phyloP scores from a whole-genome alignment of 495 filamentous ascomycete genomes.

The Neurospora sp. region DNA sequence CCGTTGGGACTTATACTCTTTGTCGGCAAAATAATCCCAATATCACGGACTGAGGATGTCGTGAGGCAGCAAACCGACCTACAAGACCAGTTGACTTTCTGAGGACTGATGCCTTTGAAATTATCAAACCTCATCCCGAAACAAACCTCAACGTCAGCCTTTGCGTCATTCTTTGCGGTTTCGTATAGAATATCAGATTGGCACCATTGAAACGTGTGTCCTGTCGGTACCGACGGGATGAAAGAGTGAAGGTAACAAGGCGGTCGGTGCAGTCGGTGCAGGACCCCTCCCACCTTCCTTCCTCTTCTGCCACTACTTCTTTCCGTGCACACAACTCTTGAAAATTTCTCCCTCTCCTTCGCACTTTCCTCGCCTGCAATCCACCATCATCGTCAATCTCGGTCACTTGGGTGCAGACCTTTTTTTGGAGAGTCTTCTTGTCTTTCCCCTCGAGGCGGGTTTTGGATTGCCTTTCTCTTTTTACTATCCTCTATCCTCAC shows the following conservation, averaged over 20 bases:
- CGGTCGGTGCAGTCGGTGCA: not conserved
- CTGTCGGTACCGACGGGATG: not conserved
- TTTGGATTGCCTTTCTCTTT: not conserved
- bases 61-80: not conserved
- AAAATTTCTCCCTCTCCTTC: not conserved
- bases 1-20: not conserved
- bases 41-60: not conserved
- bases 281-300: not conserved
- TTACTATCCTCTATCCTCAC: not conserved
- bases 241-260: not conserved
- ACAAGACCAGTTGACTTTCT: not conserved
- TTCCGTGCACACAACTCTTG: not conserved
- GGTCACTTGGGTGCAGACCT: not conserved
- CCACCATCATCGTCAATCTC: not conserved
- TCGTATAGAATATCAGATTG: not conserved
- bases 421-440: not conserved
- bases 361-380: not conserved
- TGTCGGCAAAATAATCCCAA: not conserved
- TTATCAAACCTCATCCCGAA: slow-evolving; percentile 4
- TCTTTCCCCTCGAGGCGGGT: not conserved
- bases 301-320: not conserved
- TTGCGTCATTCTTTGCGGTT: not conserved
- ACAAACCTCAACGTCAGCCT: not conserved
- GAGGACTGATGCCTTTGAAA: not conserved
- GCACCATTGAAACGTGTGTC: not conserved